A percentile compares a stretch with the other conserved stretches of the same genome.
Evolutionary conservation across 2,329 filamentous ascomycete species (phyloP).

Genomic region (Arthrobotrys musiformis): DNA sequence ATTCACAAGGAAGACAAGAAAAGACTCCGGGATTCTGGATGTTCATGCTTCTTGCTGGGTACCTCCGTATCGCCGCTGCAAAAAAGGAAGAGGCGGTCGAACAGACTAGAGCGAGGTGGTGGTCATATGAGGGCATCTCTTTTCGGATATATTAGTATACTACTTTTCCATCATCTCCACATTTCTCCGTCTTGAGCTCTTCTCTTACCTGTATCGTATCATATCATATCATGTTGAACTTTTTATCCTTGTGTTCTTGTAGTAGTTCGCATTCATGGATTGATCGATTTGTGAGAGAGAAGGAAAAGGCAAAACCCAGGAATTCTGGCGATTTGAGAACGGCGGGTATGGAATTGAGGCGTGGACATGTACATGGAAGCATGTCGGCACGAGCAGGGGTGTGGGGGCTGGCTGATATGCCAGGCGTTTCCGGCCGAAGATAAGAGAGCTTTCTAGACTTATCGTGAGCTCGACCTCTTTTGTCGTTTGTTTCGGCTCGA

Average conservation of each 20-base stretch:
- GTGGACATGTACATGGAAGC: neutral
- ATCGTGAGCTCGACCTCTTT: conserved; percentile 8
- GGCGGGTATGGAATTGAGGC: neutral
- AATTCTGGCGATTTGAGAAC: neutral
- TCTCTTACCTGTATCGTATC: neutral
- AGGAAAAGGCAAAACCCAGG: neutral
- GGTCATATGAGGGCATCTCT: conserved; percentile 41
- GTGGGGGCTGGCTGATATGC: neutral
- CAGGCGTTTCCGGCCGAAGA: conserved; percentile 15
- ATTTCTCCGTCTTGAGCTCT: neutral
- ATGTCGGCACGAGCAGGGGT: neutral
- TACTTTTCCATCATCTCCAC: conserved; percentile 9
- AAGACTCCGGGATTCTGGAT: neutral
- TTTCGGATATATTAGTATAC: conserved; percentile 16
- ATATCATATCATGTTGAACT: neutral
- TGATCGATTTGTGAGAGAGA: too few relatives aligned
- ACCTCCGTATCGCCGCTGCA: too few relatives aligned
- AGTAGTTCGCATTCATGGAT: neutral
- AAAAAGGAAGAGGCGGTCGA: neutral
- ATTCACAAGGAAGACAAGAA: neutral
- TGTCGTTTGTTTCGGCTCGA: neutral
- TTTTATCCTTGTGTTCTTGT: too few relatives aligned
- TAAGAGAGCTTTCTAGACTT: neutral
- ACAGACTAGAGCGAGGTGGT: neutral
- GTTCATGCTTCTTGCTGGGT: neutral